These are phyloP conservation scores for Fusarium piperis DNA, from an alignment of 2,329 filamentous ascomycete genomes.

Conservation along the genomic window DNA sequence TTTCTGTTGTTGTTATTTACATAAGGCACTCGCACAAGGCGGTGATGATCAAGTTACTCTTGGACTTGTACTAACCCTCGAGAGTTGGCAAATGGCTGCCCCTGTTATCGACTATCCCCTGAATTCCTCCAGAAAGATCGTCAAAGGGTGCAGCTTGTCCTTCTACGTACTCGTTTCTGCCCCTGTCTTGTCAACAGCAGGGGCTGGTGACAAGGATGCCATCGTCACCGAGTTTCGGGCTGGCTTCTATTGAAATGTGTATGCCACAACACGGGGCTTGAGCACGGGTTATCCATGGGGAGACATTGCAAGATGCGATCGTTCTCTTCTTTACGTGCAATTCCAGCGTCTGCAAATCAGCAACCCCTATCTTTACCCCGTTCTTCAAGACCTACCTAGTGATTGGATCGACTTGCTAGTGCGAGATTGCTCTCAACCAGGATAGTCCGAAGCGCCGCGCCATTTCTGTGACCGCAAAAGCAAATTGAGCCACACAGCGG, in stretches of 20 bases:
- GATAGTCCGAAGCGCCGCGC: conserved; percentile 17
- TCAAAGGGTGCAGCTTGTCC: conserved; percentile 6
- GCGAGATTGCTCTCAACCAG: conserved; percentile 12
- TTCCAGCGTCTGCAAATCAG: conserved; percentile 10
- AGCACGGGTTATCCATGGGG: background rate
- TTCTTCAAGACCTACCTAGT: conserved; percentile 3
- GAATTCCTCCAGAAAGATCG: conserved; percentile 15
- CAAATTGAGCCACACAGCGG: conserved; percentile 7
- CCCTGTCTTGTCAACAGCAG: background rate
- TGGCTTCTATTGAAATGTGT: background rate
- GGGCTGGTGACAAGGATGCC: background rate
- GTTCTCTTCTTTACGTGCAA: background rate
- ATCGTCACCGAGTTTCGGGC: background rate
- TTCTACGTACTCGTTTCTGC: background rate
- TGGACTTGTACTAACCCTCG: background rate
- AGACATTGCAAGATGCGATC: background rate
- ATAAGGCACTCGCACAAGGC: background rate
- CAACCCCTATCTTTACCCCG: background rate
- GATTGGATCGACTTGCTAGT: conserved; percentile 4
- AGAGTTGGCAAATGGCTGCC: background rate
- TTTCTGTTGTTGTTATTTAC: background rate
- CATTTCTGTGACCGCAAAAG: conserved; percentile 12
- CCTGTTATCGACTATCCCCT: conserved; percentile 1
- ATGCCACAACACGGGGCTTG: background rate
- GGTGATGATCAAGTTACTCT: background rate